Evolutionary conservation across 1,284 basidiomycete genomes (phyloP), one percentile per base, ranked within the genome.

Genomic region (Xerocomus amazonicus): DNA sequence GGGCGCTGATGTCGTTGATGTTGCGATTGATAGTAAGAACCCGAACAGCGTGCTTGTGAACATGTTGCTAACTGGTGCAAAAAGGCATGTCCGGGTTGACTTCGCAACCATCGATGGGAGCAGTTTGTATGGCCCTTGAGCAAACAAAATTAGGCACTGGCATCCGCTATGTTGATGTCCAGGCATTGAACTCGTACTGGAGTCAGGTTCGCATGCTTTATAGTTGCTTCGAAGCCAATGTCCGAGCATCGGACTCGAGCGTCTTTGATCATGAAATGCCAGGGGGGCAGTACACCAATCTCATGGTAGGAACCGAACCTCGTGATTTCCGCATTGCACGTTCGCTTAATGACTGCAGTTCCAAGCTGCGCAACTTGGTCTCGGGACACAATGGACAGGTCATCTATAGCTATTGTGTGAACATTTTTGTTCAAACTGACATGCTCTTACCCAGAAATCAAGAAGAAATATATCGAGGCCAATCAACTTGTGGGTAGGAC

Each of bases 211-310:
- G 97, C 62, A 76, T 92, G 73, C 82, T 99, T 50, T 99, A 99
- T 77, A 73, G 79, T 66, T 97, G 93, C 77, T 99, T 99, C 77
- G 97, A 99, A 73, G 97, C 96, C 56, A 98, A 98, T 66, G 95
- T 99, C 62, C 86, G 94, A 55, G 92, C 95, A 26, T 96, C 93
- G 40, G 92, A 96, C 70, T 96, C 92, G 40, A 94, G 91, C 73
- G 95, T 98, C 54, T 99, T 98, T 68, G 95, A 96, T 68, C 97
- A 99, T 75, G 95, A 99, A 75, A 99, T 99, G 97, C 97, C 97
- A 47, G 97, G 97, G 70, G 96, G 95, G 44, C 92, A 96, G 70
- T 96, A 95, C 74, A 96, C 92, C 49, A 96, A 96, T 74, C 73
- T 96, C 58, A 92, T 92, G 88, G 89, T 90, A 61, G 44, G 79